Conservation (phyloP, 371 early-diverging fungal genomes). For the Syncephalastrum racemosum region DNA sequence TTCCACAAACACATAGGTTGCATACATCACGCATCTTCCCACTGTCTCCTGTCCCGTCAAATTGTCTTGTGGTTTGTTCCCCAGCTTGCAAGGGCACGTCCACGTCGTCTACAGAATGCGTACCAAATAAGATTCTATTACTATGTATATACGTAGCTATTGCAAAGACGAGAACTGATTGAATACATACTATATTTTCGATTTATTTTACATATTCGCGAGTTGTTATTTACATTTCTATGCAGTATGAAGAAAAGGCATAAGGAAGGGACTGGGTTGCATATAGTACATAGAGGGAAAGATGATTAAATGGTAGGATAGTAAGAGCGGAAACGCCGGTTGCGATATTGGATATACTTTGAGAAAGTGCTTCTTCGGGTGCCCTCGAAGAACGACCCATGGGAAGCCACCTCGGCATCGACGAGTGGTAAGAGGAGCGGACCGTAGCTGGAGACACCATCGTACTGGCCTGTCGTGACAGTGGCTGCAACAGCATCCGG, state of each 20-base stretch:
- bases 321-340: conserved; percentile 23
- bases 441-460: conserved; percentile 5
- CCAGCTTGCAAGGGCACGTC: too few species aligned
- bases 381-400: conserved; percentile 43
- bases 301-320: conserved; percentile 16
- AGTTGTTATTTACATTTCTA: too few species aligned
- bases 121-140: too few species aligned
- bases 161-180: too few species aligned
- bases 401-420: conserved; percentile 47
- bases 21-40: too few species aligned
- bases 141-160: too few species aligned
- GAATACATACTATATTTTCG: too few species aligned
- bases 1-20: too few species aligned
- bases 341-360: conserved; percentile 38
- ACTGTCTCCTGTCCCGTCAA: too few species aligned
- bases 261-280: neutral
- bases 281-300: conserved; percentile 2
- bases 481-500: conserved; percentile 30
- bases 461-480: conserved; percentile 1
- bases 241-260: neutral
- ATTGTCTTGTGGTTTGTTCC: too few species aligned
- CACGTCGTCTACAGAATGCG: too few species aligned
- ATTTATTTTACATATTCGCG: too few species aligned
- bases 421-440: conserved; percentile 34
- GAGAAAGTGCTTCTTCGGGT: conserved; percentile 49